phyloP scores from a whole-genome alignment of 2,329 filamentous ascomycete species.

The Curvularia verruculosa region DNA sequence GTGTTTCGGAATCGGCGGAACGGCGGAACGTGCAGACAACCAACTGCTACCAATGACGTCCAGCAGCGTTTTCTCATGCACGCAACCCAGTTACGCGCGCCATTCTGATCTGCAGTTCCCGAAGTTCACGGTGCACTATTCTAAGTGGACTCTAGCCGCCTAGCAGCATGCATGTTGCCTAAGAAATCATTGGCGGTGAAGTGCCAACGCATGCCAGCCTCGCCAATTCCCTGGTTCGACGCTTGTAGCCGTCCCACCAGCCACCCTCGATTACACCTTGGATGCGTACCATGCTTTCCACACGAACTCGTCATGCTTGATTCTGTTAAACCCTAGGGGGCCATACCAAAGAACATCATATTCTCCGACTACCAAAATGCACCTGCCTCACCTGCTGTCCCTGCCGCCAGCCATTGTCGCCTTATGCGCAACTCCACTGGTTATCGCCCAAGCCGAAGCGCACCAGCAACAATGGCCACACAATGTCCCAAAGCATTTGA shows the following conservation, averaged over 20 bases:
- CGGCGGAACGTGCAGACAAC: background rate
- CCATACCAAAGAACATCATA: slow-evolving; percentile 6
- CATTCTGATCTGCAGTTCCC: background rate
- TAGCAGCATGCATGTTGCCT: slow-evolving; percentile 26
- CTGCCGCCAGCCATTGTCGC: slow-evolving; percentile 40
- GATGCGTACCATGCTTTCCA: slow-evolving; percentile 2
- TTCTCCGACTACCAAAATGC: slow-evolving; percentile 25
- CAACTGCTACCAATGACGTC: slow-evolving; percentile 11
- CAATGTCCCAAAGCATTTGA: slow-evolving; percentile 54
- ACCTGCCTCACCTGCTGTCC: slow-evolving; percentile 35
- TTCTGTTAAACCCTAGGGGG: slow-evolving; percentile 12
- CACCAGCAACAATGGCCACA: slow-evolving; percentile 50
- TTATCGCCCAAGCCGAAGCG: slow-evolving; percentile 29
- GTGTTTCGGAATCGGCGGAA: slow-evolving; percentile 10
- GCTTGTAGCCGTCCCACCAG: slow-evolving; percentile 31
- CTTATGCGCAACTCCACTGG: slow-evolving; percentile 30
- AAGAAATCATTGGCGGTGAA: slow-evolving; percentile 27
- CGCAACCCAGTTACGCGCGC: background rate
- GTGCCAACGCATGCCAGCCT: slow-evolving; percentile 44
- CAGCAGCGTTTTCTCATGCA: background rate
- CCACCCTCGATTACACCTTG: slow-evolving; percentile 31
- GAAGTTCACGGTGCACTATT: background rate
- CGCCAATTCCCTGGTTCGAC: slow-evolving; percentile 38
- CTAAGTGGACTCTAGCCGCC: background rate
- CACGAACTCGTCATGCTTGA: slow-evolving; percentile 21